phyloP scores from a whole-genome alignment of 345 rosid species.

The Xanthoceras sorbifolium region DNA sequence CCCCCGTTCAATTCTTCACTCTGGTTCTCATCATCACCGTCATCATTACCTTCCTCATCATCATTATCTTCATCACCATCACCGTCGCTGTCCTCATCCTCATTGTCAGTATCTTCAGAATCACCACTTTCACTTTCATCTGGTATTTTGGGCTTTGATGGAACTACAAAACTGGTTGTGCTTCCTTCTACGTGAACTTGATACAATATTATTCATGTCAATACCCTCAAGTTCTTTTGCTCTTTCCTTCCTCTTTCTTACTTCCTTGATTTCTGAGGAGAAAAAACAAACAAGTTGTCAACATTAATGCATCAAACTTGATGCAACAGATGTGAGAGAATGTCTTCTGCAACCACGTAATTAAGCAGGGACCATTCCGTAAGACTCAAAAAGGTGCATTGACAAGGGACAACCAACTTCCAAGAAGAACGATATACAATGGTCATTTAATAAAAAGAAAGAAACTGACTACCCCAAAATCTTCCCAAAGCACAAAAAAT shows the following conservation, averaged over 20 bases:
- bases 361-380: background rate
- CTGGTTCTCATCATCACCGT: slow-evolving; percentile 38
- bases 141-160: slow-evolving; percentile 70
- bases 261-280: slow-evolving; percentile 81
- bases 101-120: slow-evolving; percentile 38
- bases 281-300: slow-evolving; percentile 1
- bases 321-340: background rate
- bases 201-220: slow-evolving; percentile 78
- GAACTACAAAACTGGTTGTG: slow-evolving; percentile 58
- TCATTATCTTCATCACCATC: slow-evolving; percentile 36
- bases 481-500: background rate
- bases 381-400: slow-evolving; percentile 4
- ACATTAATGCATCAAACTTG: background rate
- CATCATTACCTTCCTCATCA: slow-evolving; percentile 36
- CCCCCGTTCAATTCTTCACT: slow-evolving; percentile 54
- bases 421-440: background rate
- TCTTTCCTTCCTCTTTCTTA: slow-evolving; percentile 65
- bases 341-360: background rate
- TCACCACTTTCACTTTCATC: slow-evolving; percentile 58
- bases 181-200: slow-evolving; percentile 83
- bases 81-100: slow-evolving; percentile 36
- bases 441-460: background rate
- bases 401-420: background rate
- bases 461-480: background rate
- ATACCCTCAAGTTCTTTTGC: slow-evolving; percentile 89